Evolutionary conservation across 345 rosid genomes (phyloP).

Genomic region (Barbarea vulgaris): DNA sequence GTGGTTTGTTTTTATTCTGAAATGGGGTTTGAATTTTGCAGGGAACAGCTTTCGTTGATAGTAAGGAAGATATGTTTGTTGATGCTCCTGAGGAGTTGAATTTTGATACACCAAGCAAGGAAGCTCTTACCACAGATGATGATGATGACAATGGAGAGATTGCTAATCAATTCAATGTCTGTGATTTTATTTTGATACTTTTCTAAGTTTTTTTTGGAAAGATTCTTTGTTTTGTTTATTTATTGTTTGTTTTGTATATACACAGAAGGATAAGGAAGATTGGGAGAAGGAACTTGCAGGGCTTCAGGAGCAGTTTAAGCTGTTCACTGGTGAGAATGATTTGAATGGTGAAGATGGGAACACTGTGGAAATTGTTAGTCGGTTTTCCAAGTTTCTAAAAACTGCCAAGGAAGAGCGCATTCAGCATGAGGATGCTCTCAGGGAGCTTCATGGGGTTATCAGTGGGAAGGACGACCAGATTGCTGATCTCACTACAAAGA

Average conservation of each 20-base stretch:
- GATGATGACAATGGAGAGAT: constrained; percentile 43
- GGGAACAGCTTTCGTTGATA: constrained; percentile 48
- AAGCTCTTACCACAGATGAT: constrained; percentile 44
- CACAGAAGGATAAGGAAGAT: constrained; percentile 62
- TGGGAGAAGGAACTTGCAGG: constrained; percentile 47
- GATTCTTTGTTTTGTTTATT: constrained; percentile 15
- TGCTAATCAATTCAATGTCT: constrained; percentile 47
- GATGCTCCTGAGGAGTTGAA: constrained; percentile 84
- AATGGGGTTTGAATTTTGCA: not conserved
- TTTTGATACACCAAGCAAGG: constrained; percentile 52
- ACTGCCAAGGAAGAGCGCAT: constrained; percentile 48
- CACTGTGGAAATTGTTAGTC: constrained; percentile 44
- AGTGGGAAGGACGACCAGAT: constrained; percentile 57
- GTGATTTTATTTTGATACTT: not conserved
- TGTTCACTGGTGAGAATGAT: constrained; percentile 38
- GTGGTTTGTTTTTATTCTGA: constrained; percentile 5
- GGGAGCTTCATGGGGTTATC: constrained; percentile 46
- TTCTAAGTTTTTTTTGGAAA: not conserved
- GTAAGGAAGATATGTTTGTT: constrained; percentile 86
- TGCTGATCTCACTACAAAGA: constrained; percentile 57
- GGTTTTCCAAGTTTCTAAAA: constrained; percentile 53
- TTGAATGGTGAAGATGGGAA: constrained; percentile 37
- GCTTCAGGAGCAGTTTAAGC: constrained; percentile 52
- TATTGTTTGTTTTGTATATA: constrained; percentile 21
- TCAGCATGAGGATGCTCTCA: constrained; percentile 47